Percentiles rank a stretch among this genome's conserved stretches.
Conservation (phyloP, 2,329 filamentous ascomycete species). For the Neonectria hederae region DNA sequence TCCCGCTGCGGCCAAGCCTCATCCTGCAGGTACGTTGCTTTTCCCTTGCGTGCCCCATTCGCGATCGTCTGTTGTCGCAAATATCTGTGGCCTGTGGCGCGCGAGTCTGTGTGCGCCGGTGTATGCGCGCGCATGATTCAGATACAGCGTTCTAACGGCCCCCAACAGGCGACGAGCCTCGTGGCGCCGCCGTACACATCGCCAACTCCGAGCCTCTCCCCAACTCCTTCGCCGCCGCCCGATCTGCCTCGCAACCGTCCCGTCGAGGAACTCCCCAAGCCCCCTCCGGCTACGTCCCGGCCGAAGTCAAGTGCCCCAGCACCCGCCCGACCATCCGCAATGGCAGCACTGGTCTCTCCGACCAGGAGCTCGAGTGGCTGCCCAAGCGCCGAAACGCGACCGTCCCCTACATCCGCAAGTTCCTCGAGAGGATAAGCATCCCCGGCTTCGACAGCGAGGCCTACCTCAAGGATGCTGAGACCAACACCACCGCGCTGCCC, state of each 20-base stretch:
- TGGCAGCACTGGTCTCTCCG: conserved; percentile 62
- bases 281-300: conserved; percentile 73
- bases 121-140: conserved; percentile 10
- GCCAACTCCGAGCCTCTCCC: conserved; percentile 28
- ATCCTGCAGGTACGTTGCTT: conserved; percentile 28
- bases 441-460: conserved; percentile 77
- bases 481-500: conserved; percentile 51
- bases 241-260: conserved; percentile 24
- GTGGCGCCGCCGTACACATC: conserved; percentile 29
- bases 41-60: not conserved
- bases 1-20: conserved; percentile 32
- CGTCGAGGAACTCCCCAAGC: conserved; percentile 45
- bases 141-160: conserved; percentile 25
- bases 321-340: conserved; percentile 77
- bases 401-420: conserved; percentile 75
- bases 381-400: conserved; percentile 76
- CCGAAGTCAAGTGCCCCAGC: conserved; percentile 72
- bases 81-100: not conserved
- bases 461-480: conserved; percentile 66
- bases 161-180: conserved; percentile 27
- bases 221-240: conserved; percentile 16
- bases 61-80: not conserved
- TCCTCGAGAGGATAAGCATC: conserved; percentile 78
- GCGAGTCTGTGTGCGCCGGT: not conserved
- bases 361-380: conserved; percentile 79